phyloP scores from a whole-genome alignment of 2,329 filamentous ascomycete genomes.

The Pseudogymnoascus sp. region DNA sequence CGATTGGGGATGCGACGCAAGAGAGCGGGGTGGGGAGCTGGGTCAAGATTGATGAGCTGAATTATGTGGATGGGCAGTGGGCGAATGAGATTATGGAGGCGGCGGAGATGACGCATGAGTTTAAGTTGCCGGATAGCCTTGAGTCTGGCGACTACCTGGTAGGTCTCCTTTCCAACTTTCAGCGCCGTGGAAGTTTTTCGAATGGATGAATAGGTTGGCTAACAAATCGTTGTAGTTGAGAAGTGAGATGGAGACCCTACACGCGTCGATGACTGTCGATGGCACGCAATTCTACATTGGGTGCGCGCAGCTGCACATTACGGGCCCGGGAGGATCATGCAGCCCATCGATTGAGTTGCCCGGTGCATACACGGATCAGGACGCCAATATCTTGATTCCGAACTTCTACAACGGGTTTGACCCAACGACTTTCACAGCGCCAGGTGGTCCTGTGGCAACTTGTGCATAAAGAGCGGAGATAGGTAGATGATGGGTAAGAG shows the following conservation, averaged over 20 bases:
- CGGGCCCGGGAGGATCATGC: constrained; percentile 21
- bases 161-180: background rate
- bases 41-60: constrained; percentile 29
- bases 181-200: background rate
- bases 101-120: constrained; percentile 20
- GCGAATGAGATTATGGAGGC: constrained; percentile 26
- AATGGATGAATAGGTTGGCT: background rate
- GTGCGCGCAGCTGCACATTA: constrained; percentile 24
- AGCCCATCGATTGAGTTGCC: constrained; percentile 21
- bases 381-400: constrained; percentile 20
- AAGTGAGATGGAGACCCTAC: constrained; percentile 31
- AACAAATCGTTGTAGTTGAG: constrained; percentile 22
- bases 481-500: background rate
- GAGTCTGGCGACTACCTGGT: constrained; percentile 29
- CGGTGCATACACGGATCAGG: constrained; percentile 22
- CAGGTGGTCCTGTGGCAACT: constrained; percentile 23
- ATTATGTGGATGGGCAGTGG: constrained; percentile 25
- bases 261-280: constrained; percentile 24
- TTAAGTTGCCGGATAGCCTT: constrained; percentile 24
- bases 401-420: constrained; percentile 26
- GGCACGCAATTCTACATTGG: constrained; percentile 30
- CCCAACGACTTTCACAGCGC: constrained; percentile 27
- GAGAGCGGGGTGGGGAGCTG: constrained; percentile 27
- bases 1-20: constrained; percentile 22
- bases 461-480: background rate